These are phyloP conservation scores for Piper longum DNA, from an alignment of 164 flowering plant genomes.

Conservation along the genomic window DNA sequence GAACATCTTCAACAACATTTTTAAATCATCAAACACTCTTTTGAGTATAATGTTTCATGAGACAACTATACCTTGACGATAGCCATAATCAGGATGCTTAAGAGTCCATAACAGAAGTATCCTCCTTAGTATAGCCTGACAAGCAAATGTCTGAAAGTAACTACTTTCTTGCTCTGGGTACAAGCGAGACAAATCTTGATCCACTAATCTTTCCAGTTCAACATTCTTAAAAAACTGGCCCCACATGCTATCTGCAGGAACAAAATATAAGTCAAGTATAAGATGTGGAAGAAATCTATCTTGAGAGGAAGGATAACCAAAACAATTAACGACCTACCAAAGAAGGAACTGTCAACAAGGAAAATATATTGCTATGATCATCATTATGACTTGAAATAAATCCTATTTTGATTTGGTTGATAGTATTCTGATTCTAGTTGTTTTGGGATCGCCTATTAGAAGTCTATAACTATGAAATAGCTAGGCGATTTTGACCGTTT, in stretches of 20 bases:
- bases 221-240: slow-evolving; percentile 86
- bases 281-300: too few relatives aligned
- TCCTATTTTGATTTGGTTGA: too few relatives aligned
- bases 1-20: too few relatives aligned
- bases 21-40: background rate
- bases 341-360: too few relatives aligned
- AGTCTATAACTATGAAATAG: too few relatives aligned
- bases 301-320: background rate
- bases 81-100: slow-evolving; percentile 74
- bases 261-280: background rate
- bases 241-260: slow-evolving; percentile 82
- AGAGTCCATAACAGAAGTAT: slow-evolving; percentile 85
- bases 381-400: too few relatives aligned
- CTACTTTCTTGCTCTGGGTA: slow-evolving; percentile 78
- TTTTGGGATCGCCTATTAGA: too few relatives aligned
- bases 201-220: slow-evolving; percentile 85
- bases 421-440: too few relatives aligned
- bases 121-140: slow-evolving; percentile 77
- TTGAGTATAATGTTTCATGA: background rate
- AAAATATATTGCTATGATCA: too few relatives aligned
- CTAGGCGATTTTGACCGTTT: too few relatives aligned
- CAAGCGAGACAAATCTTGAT: slow-evolving; percentile 83
- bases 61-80: slow-evolving; percentile 60
- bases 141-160: slow-evolving; percentile 74
- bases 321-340: too few relatives aligned